Evolutionary conservation across 164 flowering plant genomes (phyloP).

Genomic region (Sedum album): DNA sequence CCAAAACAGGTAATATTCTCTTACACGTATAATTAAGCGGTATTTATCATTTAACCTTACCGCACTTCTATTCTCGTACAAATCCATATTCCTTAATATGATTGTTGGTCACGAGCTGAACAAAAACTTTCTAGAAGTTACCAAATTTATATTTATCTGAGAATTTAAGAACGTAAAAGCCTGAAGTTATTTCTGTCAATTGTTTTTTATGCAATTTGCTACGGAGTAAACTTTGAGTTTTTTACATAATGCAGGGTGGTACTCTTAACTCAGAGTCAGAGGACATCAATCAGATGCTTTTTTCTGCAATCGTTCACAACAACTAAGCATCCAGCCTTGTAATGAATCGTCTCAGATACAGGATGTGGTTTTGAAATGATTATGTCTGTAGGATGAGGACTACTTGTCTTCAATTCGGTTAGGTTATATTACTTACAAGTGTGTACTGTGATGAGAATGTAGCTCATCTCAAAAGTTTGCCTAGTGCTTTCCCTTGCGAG

Average conservation of each 20-base stretch:
- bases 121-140: too few species aligned
- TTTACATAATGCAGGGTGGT: slow-evolving; percentile 39
- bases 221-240: neutral
- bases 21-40: neutral
- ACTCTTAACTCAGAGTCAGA: slow-evolving; percentile 30
- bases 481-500: too few species aligned
- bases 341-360: neutral
- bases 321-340: slow-evolving; percentile 13
- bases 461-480: too few species aligned
- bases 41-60: neutral
- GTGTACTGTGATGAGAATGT: too few species aligned
- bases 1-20: slow-evolving; percentile 41
- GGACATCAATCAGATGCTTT: slow-evolving; percentile 60
- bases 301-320: slow-evolving; percentile 55
- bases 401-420: too few species aligned
- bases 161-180: neutral
- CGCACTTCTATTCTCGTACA: neutral
- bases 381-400: neutral
- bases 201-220: neutral
- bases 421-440: too few species aligned
- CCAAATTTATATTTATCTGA: neutral
- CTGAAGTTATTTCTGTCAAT: neutral
- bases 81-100: too few species aligned
- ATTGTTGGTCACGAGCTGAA: too few species aligned
- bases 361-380: neutral